Base-by-base conservation (phyloP, 257 asterid species). In the Cordia subcordata region DNA sequence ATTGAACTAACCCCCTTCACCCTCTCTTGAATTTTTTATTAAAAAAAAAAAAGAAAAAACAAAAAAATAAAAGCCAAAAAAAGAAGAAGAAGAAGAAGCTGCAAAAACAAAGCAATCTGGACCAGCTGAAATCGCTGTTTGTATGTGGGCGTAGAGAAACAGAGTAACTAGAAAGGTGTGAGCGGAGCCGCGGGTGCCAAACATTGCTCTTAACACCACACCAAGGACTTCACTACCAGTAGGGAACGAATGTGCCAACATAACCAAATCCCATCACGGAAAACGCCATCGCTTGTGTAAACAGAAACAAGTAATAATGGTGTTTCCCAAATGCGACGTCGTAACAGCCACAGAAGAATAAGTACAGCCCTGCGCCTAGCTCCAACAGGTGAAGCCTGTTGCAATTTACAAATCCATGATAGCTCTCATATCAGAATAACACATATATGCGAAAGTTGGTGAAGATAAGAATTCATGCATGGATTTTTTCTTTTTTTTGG, bases 311-410 rank as follows among this genome's bases (percentile, higher is more conserved):
- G 79, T 59, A 87, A 17, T 58, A 83, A 69, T 74, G 87, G 55
- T 83, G 80, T 11, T 49, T 77, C 61, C 98, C 98, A 1, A 81
- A 80, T 4, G 77, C 75, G 38, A 87, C 35, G 81, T 83, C 89
- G 18, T 90, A 87, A 63, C 91, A 83, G 20, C 89, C 96, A 13
- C 96, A 87, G 61, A 87, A 75, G 78, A 90, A 78, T 47, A 90
- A 89, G 85, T 75, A 90, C 0, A 64, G 58, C 0, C 94, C 94
- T 0, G 79, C 63, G 8, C 74, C 75, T 16, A 90, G 82, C 83
- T 90, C 98, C 35, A 83, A 52, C 57, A 90, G 50, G 71, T 85
- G 87, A 55, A 85, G 50, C 68, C 96, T 90, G 88, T 62, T 5
- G 14, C 53, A 12, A 35, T 45, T 37, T 39, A 54, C 37, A 58